Percentiles rank a stretch among this genome's conserved stretches.
Evolutionary conservation across 2,329 filamentous ascomycete species (phyloP).

Genomic region (Diplocarpon rosae): DNA sequence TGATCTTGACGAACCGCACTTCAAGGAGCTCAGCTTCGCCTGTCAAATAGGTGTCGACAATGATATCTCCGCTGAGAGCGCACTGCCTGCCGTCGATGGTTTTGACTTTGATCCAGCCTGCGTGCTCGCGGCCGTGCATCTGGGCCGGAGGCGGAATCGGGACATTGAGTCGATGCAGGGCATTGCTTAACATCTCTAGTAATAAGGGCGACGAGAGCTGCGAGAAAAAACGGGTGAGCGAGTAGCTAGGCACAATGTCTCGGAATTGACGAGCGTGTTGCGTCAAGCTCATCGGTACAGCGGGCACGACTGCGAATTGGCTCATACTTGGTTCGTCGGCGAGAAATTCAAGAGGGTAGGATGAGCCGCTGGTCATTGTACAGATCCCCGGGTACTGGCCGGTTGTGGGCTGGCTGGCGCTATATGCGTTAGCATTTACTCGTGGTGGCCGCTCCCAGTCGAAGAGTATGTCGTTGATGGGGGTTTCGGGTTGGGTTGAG

Average conservation of each 20-base stretch:
- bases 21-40: conserved; percentile 57
- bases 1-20: conserved; percentile 85
- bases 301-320: conserved; percentile 73
- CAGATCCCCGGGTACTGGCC: conserved; percentile 20
- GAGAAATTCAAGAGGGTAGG: conserved; percentile 49
- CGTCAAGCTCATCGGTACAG: conserved; percentile 73
- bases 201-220: conserved; percentile 64
- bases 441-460: conserved; percentile 71
- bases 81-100: conserved; percentile 64
- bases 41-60: conserved; percentile 55
- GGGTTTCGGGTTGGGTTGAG: conserved; percentile 76
- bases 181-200: conserved; percentile 67
- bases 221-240: conserved; percentile 87
- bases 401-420: conserved; percentile 34
- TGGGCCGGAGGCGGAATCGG: conserved; percentile 43
- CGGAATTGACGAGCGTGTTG: conserved; percentile 81
- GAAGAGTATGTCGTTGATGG: conserved; percentile 62
- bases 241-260: conserved; percentile 81
- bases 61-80: conserved; percentile 61
- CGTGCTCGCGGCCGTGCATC: conserved; percentile 40
- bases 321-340: conserved; percentile 76
- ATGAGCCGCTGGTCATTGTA: conserved; percentile 23
- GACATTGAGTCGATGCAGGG: conserved; percentile 76
- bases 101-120: conserved; percentile 60
- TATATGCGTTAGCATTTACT: conserved; percentile 20